Conservation (phyloP, 306 rosid genomes). For the Rubus parviflorus region DNA sequence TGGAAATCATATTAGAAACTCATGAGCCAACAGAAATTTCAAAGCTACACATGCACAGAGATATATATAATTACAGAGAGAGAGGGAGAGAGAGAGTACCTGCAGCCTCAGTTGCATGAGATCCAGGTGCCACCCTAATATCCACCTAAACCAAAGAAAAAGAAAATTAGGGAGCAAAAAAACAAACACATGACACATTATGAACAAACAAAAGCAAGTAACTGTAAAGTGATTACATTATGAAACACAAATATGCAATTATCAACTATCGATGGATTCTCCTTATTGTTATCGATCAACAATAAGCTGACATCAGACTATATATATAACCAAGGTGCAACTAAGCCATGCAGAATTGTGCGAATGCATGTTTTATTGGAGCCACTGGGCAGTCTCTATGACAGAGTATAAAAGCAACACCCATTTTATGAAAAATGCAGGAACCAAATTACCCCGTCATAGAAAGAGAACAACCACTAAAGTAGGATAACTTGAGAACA, state of each 20-base stretch:
- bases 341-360: not conserved
- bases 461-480: not conserved
- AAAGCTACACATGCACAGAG: not conserved
- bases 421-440: not conserved
- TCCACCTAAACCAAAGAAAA: slow-evolving; percentile 59
- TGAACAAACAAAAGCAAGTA: not conserved
- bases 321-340: not conserved
- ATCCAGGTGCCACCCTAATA: slow-evolving; percentile 91
- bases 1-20: not conserved
- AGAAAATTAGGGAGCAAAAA: not conserved
- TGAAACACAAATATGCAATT: not conserved
- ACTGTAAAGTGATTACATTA: not conserved
- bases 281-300: not conserved
- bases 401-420: not conserved
- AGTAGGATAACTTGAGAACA: not conserved
- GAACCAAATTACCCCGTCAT: not conserved
- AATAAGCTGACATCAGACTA: not conserved
- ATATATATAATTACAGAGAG: not conserved
- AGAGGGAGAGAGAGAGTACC: slow-evolving; percentile 40
- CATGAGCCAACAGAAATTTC: not conserved
- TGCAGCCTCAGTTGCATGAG: slow-evolving; percentile 89
- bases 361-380: not conserved
- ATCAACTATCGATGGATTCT: not conserved
- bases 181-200: not conserved
- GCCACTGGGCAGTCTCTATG: not conserved